Evolutionary conservation across 140 eudicot genomes (phyloP), one percentile per base, ranked within the genome.

Genomic region (Bidens hawaiensis): DNA sequence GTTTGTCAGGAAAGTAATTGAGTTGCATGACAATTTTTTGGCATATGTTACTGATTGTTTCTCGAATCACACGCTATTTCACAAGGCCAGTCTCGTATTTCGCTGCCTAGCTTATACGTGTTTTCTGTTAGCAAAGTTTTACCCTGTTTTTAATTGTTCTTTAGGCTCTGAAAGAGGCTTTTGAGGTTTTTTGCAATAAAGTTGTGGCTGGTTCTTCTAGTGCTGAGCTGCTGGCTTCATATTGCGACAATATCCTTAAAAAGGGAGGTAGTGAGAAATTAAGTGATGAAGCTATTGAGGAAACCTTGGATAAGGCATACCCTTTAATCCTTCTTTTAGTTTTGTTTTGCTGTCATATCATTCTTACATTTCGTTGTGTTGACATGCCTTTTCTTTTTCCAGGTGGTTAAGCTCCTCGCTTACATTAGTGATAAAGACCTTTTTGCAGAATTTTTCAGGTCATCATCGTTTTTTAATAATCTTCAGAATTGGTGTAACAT

Each of bases 401-500:
- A 83, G 90, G 85, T 83, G 51, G 88, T 86, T 22, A 83, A 83
- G 79, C n/a, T n/a, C n/a, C n/a, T n/a, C n/a, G n/a, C n/a, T n/a
- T n/a, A n/a, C n/a, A n/a, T n/a, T n/a, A n/a, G 87, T 19, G 90
- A 86, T 27, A 86, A 86, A 58, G 95, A 86, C 22, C 83, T 86
- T 16, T 86, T 80, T 64, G 94, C 85, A n/a, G 94, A 84, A 67
- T 81, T 84, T 43, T 81, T 81, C 50, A 78, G 93, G 93, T 84
- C 46, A 40, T 40, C 46, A 40, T 66, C n/a, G 4, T 13, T 42
- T 26, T 26, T 1, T n/a, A n/a, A n/a, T 40, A 40, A 11, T 49
- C 27, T 72, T 19, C 52, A 26, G 18, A 17, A 33, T 22, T 23
- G 26, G 45, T 54, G 28, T 10, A 43, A 31, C n/a, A n/a, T n/a